Evolutionary conservation across 805 yeast species (phyloP), one percentile per base, ranked within the genome.

Genomic region (Metschnikowia reukaufii): DNA sequence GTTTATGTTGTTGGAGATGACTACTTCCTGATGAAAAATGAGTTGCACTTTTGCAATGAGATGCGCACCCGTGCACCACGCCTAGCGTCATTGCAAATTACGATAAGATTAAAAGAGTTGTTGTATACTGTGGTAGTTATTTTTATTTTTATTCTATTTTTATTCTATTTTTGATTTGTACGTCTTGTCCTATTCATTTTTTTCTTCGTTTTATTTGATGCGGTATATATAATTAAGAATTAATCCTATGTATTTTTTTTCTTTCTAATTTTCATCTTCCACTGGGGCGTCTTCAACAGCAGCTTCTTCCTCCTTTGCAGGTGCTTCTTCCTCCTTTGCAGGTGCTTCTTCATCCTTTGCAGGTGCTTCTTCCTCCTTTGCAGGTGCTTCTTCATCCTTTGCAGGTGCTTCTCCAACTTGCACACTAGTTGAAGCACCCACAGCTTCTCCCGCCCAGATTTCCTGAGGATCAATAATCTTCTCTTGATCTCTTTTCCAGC

Each of bases 401-500:
- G 29, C 29, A 25, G 29, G 29, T 25, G 29, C 29, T 9, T 9
- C 29, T 13, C 12, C 29, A 3, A 25, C 29, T 25, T 9, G 29
- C 29, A 25, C 29, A 4, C 8, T 25, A 25, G 29, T n/a, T n/a
- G 29, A 25, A 25, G 29, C 23, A 30, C 44, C 42, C 15, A 44
- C 36, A 39, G 42, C 38, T 35, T 30, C 42, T n/a, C 41, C 45
- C 13, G 50, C 38, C 58, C 58, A 55, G 20, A 55, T 52, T 39
- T 47, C 53, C 25, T 55, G 58, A 3, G 53, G 48, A 31, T 55
- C 58, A 5, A 51, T 30, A 4, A 36, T 29, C 34, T 32, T 38
- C 36, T 48, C 41, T 47, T 50, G 23, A 48, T 68, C 68, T 13
- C 61, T 58, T 23, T 72, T 72, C 77, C 77, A 72, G 46, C 71